Evolutionary conservation across 495 filamentous ascomycete genomes (phyloP).

Genomic region (Talaromyces nanjingensis): DNA sequence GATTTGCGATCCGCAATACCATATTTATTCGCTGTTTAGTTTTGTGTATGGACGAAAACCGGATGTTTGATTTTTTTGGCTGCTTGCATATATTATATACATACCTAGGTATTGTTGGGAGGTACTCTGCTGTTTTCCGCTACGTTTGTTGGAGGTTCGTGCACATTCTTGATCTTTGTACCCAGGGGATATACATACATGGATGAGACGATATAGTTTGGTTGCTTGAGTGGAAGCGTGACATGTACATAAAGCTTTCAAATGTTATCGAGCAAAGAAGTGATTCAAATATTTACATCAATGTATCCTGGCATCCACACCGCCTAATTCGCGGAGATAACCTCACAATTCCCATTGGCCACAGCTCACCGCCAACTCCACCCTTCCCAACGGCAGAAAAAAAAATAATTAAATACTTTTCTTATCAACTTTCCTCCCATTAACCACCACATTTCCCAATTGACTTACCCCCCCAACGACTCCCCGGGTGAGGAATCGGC

Average conservation of each 20-base stretch:
- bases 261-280: not conserved
- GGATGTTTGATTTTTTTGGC: not conserved
- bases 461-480: not conserved
- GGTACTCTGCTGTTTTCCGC: not conserved
- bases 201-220: not conserved
- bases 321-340: not conserved
- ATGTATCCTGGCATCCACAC: not conserved
- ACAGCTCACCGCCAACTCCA: not conserved
- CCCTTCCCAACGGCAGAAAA: not conserved
- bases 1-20: constrained; percentile 40
- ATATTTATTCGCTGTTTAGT: constrained; percentile 34
- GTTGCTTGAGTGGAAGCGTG: not conserved
- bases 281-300: not conserved
- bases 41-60: constrained; percentile 36
- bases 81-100: not conserved
- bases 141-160: not conserved
- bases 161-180: not conserved
- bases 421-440: not conserved
- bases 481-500: not conserved
- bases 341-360: not conserved
- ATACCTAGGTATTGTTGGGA: not conserved
- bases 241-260: not conserved
- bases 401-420: not conserved
- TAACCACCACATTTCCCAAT: not conserved
- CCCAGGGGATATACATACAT: not conserved